Evolutionary conservation across 2,329 filamentous ascomycete genomes (phyloP).

Genomic region (Phoma sp.): DNA sequence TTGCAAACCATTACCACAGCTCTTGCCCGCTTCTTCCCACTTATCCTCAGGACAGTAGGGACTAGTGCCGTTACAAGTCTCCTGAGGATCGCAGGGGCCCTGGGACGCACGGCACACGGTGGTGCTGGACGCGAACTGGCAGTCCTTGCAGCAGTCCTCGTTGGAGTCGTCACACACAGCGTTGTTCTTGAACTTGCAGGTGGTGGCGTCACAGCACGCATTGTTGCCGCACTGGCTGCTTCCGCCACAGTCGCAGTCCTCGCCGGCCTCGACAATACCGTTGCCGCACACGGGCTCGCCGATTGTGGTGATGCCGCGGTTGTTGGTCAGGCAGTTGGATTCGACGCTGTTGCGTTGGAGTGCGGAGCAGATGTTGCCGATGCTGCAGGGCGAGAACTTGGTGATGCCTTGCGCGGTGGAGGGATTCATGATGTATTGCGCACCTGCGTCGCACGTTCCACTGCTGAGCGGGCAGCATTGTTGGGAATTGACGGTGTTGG

Average conservation of each 20-base stretch:
- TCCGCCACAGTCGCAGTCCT: slow-evolving; percentile 96
- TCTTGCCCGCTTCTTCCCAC: slow-evolving; percentile 70
- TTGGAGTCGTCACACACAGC: slow-evolving; percentile 85
- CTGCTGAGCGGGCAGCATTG: slow-evolving; percentile 81
- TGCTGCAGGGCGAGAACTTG: slow-evolving; percentile 82
- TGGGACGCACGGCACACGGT: slow-evolving; percentile 82
- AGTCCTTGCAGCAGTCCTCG: slow-evolving; percentile 80
- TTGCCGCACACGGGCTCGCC: slow-evolving; percentile 90
- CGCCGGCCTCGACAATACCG: slow-evolving; percentile 91
- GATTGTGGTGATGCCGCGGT: slow-evolving; percentile 81
- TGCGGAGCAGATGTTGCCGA: slow-evolving; percentile 93
- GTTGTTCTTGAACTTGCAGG: slow-evolving; percentile 79
- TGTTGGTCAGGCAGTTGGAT: slow-evolving; percentile 79
- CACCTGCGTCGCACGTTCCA: slow-evolving; percentile 73
- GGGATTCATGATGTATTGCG: slow-evolving; percentile 94
- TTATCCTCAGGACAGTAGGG: slow-evolving; percentile 77
- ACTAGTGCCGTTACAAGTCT: slow-evolving; percentile 76
- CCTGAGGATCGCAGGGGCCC: slow-evolving; percentile 82
- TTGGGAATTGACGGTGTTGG: slow-evolving; percentile 63
- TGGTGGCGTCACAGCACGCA: slow-evolving; percentile 80
- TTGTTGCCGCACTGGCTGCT: slow-evolving; percentile 72
- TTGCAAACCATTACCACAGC: slow-evolving; percentile 73
- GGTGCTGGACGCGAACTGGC: slow-evolving; percentile 68
- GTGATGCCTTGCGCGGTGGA: slow-evolving; percentile 76
- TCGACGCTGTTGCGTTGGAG: slow-evolving; percentile 79